phyloP scores from a whole-genome alignment of 305 asterid genomes.

The Euphrasia arctica region DNA sequence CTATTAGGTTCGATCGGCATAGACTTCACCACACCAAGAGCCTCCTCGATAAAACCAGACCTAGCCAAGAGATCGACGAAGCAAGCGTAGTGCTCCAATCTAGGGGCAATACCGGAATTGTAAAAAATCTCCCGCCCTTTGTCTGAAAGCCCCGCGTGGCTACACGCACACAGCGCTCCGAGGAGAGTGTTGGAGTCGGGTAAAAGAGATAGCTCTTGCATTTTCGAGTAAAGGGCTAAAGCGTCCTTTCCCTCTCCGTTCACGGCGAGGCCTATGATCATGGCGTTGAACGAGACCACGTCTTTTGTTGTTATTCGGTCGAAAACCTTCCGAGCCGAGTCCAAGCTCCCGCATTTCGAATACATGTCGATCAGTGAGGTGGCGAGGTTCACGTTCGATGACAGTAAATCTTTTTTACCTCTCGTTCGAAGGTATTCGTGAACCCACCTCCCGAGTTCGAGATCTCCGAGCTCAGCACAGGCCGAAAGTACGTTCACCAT shows the following conservation, averaged over 20 bases:
- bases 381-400: slow-evolving; percentile 58
- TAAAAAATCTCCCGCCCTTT: slow-evolving; percentile 53
- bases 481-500: slow-evolving; percentile 76
- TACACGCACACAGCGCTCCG: slow-evolving; percentile 54
- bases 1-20: slow-evolving; percentile 63
- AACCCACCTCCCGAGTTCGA: slow-evolving; percentile 59
- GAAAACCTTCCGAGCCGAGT: slow-evolving; percentile 43
- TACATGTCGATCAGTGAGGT: slow-evolving; percentile 79
- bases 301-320: slow-evolving; percentile 44
- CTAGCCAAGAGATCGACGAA: slow-evolving; percentile 67
- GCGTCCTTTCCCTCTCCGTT: slow-evolving; percentile 66
- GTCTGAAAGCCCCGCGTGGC: slow-evolving; percentile 54
- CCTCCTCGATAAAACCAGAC: slow-evolving; percentile 62
- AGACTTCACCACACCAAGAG: slow-evolving; percentile 43
- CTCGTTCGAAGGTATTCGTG: slow-evolving; percentile 50
- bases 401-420: slow-evolving; percentile 39
- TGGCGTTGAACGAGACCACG: slow-evolving; percentile 64
- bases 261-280: slow-evolving; percentile 68
- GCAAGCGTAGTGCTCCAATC: slow-evolving; percentile 69
- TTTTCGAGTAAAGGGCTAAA: slow-evolving; percentile 40
- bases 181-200: slow-evolving; percentile 54
- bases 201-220: slow-evolving; percentile 35
- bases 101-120: slow-evolving; percentile 33
- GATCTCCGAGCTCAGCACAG: slow-evolving; percentile 71
- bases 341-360: slow-evolving; percentile 64